phyloP scores from a whole-genome alignment of 805 yeast genomes.

The Pichia kluyveri region DNA sequence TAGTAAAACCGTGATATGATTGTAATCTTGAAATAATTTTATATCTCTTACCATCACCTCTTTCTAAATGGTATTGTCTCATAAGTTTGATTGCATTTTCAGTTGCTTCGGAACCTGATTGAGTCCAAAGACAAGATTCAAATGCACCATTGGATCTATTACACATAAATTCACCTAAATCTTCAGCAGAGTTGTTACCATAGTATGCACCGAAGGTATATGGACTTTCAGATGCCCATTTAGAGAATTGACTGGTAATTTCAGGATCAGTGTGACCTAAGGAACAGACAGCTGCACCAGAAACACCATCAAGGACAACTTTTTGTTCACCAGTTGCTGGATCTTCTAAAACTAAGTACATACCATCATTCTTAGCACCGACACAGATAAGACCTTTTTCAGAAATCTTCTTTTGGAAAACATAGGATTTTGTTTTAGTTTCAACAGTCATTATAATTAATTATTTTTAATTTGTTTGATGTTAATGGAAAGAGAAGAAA shows the following conservation, averaged over 20 bases:
- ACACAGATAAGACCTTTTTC: constrained; percentile 30
- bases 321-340: constrained; percentile 28
- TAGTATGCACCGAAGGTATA: constrained; percentile 26
- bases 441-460: constrained; percentile 12
- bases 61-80: constrained; percentile 36
- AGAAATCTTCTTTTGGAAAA: constrained; percentile 35
- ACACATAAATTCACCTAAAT: constrained; percentile 33
- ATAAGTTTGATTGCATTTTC: constrained; percentile 74
- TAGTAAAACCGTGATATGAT: constrained; percentile 42
- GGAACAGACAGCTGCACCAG: constrained; percentile 45
- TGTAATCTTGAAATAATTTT: constrained; percentile 35
- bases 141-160: constrained; percentile 30
- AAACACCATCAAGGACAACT: constrained; percentile 30
- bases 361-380: constrained; percentile 36
- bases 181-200: constrained; percentile 34
- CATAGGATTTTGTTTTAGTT: constrained; percentile 23
- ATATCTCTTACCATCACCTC: constrained; percentile 30
- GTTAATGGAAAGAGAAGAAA: neutral
- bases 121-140: constrained; percentile 37
- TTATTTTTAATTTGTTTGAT: neutral
- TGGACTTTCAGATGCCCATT: constrained; percentile 25
- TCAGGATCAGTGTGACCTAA: constrained; percentile 34
- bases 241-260: constrained; percentile 27
- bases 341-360: constrained; percentile 31
- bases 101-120: constrained; percentile 73